These are phyloP conservation scores for Echites panduratus DNA, from an alignment of 257 asterid genomes.

Conservation along the genomic window DNA sequence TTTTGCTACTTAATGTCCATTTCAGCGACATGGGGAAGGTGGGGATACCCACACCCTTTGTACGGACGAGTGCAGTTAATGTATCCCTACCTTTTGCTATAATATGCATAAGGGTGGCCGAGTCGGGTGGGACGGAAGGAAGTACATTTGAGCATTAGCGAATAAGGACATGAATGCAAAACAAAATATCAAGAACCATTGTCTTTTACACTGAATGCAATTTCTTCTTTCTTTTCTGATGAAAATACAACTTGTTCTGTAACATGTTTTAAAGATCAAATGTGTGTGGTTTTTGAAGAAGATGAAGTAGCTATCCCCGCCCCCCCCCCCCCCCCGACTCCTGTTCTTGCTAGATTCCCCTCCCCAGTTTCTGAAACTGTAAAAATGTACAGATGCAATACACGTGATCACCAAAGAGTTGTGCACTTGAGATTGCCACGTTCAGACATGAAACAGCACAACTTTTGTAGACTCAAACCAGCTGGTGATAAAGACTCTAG, in stretches of 20 bases:
- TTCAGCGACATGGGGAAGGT: constrained; percentile 1
- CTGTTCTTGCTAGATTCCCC: background rate
- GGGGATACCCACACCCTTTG: constrained; percentile 5
- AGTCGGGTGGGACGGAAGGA: background rate
- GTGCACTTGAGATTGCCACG: constrained; percentile 18
- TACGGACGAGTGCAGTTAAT: constrained; percentile 13
- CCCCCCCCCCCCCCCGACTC: background rate
- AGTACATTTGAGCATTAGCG: background rate
- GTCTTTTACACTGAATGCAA: constrained; percentile 1
- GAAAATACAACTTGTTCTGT: background rate
- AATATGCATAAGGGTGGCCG: background rate
- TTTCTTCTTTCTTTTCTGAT: background rate
- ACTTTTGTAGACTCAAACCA: constrained; percentile 2
- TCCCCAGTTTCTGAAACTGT: background rate
- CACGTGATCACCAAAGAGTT: background rate
- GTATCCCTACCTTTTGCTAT: background rate
- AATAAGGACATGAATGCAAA: constrained; percentile 3
- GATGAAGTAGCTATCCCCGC: constrained; percentile 7
- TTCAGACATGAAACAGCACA: constrained; percentile 11
- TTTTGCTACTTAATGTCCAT: background rate
- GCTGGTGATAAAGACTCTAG: constrained; percentile 15
- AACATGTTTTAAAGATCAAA: constrained; percentile 6
- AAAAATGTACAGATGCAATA: background rate
- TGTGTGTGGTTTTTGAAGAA: constrained; percentile 14
- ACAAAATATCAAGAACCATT: background rate